phyloP scores from a whole-genome alignment of 1,284 basidiomycete species.

The Sporisorium sorghi region DNA sequence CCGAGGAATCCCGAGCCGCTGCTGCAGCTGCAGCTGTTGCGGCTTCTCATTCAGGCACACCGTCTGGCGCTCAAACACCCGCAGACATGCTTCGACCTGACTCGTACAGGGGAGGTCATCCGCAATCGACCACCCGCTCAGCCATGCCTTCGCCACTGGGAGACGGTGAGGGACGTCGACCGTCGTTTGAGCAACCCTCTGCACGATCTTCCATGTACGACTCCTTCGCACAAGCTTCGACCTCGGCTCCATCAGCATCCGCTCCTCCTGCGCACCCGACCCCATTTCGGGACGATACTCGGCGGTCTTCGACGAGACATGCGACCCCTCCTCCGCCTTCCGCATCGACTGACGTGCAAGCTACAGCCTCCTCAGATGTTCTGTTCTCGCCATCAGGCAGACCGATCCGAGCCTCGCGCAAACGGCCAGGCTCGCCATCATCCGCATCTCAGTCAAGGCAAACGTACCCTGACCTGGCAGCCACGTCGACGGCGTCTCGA shows the following conservation, averaged over 20 bases:
- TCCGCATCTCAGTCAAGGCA: conserved; percentile 1
- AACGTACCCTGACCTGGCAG: background rate
- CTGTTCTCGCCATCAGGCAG: conserved; percentile 34
- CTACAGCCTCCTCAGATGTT: background rate
- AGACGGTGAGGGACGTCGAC: conserved; percentile 10
- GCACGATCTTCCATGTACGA: background rate
- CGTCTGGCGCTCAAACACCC: conserved; percentile 37
- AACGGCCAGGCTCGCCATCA: conserved; percentile 22
- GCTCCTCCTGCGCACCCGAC: background rate
- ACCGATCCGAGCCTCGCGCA: conserved; percentile 30
- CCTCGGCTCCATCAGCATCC: background rate
- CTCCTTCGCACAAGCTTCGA: conserved; percentile 4
- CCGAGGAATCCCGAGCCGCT: conserved; percentile 41
- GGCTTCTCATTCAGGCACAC: conserved; percentile 36
- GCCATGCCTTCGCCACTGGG: background rate
- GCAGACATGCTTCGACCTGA: conserved; percentile 13
- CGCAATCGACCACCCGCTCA: conserved; percentile 2
- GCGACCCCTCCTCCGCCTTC: conserved; percentile 5
- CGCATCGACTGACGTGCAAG: background rate
- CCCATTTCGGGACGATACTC: background rate
- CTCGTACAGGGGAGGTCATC: background rate
- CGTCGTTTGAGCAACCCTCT: conserved; percentile 5
- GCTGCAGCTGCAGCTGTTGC: conserved; percentile 38
- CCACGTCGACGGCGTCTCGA: conserved; percentile 2
- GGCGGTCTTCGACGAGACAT: background rate